Percentiles rank a stretch among this genome's conserved stretches.
Conservation (phyloP, 1,139 yeast genomes). For the Sugiyamaella xylanicola region DNA sequence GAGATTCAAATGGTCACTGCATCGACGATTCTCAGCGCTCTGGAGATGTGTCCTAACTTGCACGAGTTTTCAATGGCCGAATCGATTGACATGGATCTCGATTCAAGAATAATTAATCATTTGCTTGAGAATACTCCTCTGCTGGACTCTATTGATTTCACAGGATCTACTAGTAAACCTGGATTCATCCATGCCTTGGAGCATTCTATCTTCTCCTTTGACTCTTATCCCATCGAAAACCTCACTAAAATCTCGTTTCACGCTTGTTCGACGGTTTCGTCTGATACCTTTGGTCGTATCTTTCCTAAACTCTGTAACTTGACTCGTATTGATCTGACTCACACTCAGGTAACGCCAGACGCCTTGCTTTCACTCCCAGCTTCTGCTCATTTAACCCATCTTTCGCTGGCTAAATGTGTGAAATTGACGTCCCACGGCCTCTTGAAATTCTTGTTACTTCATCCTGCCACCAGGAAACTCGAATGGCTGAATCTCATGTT, state of each 20-base stretch:
- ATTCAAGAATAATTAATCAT: constrained; percentile 56
- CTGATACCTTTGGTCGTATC: constrained; percentile 56
- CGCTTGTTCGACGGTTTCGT: constrained; percentile 79
- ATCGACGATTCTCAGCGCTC: constrained; percentile 63
- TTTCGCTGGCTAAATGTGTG: constrained; percentile 78
- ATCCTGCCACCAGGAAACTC: constrained; percentile 63
- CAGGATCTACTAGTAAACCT: constrained; percentile 77
- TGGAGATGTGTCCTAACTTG: constrained; percentile 63
- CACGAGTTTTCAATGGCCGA: constrained; percentile 82
- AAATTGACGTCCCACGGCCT: constrained; percentile 74
- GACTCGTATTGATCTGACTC: constrained; percentile 75
- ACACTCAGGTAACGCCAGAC: constrained; percentile 70
- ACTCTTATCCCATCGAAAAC: constrained; percentile 34
- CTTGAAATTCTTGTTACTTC: constrained; percentile 68
- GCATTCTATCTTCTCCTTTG: constrained; percentile 25
- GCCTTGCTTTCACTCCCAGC: constrained; percentile 55
- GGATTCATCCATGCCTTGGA: constrained; percentile 52
- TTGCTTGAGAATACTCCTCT: constrained; percentile 58
- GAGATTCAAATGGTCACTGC: constrained; percentile 90
- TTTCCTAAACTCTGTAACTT: constrained; percentile 61
- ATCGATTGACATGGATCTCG: constrained; percentile 83
- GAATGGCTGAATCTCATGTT: constrained; percentile 79
- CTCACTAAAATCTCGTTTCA: constrained; percentile 71
- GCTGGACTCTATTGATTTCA: constrained; percentile 76
- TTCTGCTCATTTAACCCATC: constrained; percentile 66